Conservation (phyloP, 805 yeast genomes). For the Yarrowia porcina region DNA sequence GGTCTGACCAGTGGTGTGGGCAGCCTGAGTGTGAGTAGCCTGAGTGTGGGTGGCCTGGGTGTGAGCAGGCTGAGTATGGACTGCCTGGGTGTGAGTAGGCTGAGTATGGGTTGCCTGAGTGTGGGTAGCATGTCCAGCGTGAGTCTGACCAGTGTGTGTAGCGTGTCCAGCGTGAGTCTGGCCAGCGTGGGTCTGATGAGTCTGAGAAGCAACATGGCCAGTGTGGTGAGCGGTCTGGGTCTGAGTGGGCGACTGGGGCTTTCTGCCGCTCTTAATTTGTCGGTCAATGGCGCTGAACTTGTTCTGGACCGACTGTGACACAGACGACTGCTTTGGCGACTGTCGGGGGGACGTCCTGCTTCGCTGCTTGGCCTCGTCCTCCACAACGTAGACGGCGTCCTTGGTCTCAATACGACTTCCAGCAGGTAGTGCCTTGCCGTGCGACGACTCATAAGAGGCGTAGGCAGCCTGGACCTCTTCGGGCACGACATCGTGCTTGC, state of each 20-base stretch:
- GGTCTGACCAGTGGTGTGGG: background rate
- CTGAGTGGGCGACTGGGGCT: background rate
- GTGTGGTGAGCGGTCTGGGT: background rate
- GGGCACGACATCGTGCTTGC: constrained; percentile 10
- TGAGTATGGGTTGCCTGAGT: background rate
- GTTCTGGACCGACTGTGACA: background rate
- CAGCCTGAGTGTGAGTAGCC: too few relatives aligned
- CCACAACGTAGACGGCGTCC: constrained; percentile 11
- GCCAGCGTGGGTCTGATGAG: background rate
- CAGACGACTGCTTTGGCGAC: constrained; percentile 6
- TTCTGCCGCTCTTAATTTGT: background rate
- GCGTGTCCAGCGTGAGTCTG: background rate
- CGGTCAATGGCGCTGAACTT: constrained; percentile 15
- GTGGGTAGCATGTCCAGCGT: too few relatives aligned
- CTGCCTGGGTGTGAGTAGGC: too few relatives aligned
- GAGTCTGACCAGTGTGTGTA: background rate
- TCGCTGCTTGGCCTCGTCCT: constrained; percentile 3
- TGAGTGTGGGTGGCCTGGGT: background rate
- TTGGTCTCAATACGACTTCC: constrained; percentile 6
- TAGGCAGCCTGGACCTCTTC: constrained; percentile 18
- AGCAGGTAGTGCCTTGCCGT: constrained; percentile 16
- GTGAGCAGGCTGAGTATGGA: too few relatives aligned
- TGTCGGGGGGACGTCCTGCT: background rate
- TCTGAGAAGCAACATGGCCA: background rate
- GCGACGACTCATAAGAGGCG: constrained; percentile 12